Conservation (phyloP, 768 basidiomycete genomes). For the Mycena olivaceomarginata region DNA sequence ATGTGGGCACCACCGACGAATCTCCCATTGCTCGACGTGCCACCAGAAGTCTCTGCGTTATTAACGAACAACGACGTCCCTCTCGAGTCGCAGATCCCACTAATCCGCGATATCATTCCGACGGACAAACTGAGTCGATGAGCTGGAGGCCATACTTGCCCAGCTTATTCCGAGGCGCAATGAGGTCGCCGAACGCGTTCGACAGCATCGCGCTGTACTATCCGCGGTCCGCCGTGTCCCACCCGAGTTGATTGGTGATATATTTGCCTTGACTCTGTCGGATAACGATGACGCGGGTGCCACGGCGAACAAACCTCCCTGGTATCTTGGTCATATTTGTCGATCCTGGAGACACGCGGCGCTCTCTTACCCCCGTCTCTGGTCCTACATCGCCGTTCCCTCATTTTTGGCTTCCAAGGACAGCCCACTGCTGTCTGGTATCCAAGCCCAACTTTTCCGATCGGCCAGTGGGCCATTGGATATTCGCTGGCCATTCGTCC, state of each 20-base stretch:
- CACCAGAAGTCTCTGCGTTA: not conserved
- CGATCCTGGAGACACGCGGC: not conserved
- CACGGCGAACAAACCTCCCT: not conserved
- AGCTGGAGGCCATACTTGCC: not conserved
- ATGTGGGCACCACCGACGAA: not conserved
- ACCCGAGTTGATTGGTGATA: not conserved
- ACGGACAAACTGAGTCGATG: not conserved
- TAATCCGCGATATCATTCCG: not conserved
- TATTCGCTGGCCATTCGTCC: not conserved
- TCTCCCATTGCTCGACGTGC: not conserved
- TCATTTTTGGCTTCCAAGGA: not conserved
- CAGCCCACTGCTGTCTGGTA: not conserved
- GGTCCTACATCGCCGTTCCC: not conserved
- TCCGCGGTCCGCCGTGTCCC: not conserved
- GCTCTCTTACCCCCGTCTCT: not conserved
- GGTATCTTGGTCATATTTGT: slow-evolving; percentile 11
- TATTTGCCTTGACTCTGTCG: not conserved
- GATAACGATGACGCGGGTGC: not conserved
- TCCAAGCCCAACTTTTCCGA: not conserved
- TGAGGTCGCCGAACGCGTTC: not conserved
- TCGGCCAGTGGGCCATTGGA: not conserved
- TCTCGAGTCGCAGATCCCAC: not conserved
- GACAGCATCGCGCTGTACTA: not conserved
- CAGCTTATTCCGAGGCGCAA: not conserved
- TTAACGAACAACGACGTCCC: not conserved